Percentiles rank a stretch among this genome's conserved stretches.
Evolutionary conservation across 805 yeast species (phyloP).

Genomic region (Zygosaccharomyces kombuchaensis): DNA sequence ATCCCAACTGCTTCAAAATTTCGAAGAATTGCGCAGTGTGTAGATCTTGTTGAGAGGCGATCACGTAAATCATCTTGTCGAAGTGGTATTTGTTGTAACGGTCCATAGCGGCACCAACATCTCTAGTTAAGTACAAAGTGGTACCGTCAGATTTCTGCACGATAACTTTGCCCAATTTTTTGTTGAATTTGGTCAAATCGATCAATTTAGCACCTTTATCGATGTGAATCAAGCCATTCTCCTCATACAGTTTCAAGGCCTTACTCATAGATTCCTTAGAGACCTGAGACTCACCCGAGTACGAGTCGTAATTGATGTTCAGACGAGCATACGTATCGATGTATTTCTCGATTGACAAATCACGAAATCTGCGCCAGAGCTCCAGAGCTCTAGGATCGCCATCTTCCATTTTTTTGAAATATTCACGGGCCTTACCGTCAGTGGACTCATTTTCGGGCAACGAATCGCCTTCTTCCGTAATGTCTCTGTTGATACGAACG

Average conservation of each 20-base stretch:
- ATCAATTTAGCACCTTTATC: slow-evolving; percentile 90
- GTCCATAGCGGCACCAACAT: slow-evolving; percentile 91
- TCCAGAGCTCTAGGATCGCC: slow-evolving; percentile 78
- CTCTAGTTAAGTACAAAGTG: slow-evolving; percentile 89
- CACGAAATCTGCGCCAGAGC: slow-evolving; percentile 86
- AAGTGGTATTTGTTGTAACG: slow-evolving; percentile 80
- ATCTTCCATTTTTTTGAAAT: slow-evolving; percentile 87
- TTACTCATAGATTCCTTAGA: slow-evolving; percentile 63
- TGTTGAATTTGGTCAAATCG: slow-evolving; percentile 78
- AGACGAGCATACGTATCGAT: slow-evolving; percentile 85
- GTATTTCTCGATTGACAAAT: slow-evolving; percentile 82
- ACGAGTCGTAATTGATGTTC: slow-evolving; percentile 80
- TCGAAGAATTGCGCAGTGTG: slow-evolving; percentile 93
- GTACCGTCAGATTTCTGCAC: slow-evolving; percentile 96
- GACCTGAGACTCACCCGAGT: slow-evolving; percentile 96
- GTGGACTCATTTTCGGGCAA: slow-evolving; percentile 47
- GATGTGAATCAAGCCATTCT: slow-evolving; percentile 68
- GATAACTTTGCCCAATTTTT: slow-evolving; percentile 88
- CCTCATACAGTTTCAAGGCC: slow-evolving; percentile 59
- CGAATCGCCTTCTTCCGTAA: slow-evolving; percentile 51
- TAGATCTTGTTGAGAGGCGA: slow-evolving; percentile 94
- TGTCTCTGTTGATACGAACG: slow-evolving; percentile 78
- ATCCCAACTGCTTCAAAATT: slow-evolving; percentile 84
- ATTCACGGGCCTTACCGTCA: slow-evolving; percentile 80
- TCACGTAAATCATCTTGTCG: slow-evolving; percentile 94